Base-by-base conservation (phyloP, 192 early-diverging fungal species). In the Rhizophagus clarus region DNA sequence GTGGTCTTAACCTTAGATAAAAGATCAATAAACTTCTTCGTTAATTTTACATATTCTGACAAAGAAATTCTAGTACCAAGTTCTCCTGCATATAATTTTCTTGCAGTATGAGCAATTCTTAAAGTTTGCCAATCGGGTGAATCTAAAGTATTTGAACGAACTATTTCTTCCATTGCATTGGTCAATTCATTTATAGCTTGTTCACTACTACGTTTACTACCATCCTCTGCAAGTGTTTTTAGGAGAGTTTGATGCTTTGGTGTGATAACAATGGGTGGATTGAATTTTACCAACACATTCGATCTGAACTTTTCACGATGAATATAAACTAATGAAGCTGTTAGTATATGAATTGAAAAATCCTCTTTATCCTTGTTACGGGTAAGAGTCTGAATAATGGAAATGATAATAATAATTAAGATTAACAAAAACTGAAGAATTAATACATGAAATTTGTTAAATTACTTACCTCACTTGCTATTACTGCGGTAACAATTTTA, bases 241-340 rank as follows among this genome's bases (percentile, higher is more conserved):
- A 79, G 80, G 31, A 85, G 79, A 0, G 80, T 7, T 42, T 85
- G 80, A 60, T 85, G 82, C 12, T 85, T 74, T 31, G 84, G 84
- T 9, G 81, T 85, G 61, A 85, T 66, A 24, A 85, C 81, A 68
- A 85, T 85, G 4, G 84, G 84, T 14, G 79, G 29, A 68, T 85
- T 81, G 73, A 85, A 85, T 32, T 81, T 81, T 9, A 85, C 82
- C n/a, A 85, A 60, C 29, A 85, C 82, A 79, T 85, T 82, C 4
- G 84, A 85, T 17, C 84, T 78, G 75, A 85, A 85, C 61, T 85
- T 85, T 79, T 85, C 84, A 20, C 84, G 84, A 37, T 82, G 84
- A 20, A 81, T 68, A 31, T 85, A 85, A 47, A 83, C 82, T 68
- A 85, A 80, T 20, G 84, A 85, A 29, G 77, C 31, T 3, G 84